Evolutionary conservation across 2,329 filamentous ascomycete genomes (phyloP), one percentile per base, ranked within the genome.

Genomic region (Xylariaceae sp.): DNA sequence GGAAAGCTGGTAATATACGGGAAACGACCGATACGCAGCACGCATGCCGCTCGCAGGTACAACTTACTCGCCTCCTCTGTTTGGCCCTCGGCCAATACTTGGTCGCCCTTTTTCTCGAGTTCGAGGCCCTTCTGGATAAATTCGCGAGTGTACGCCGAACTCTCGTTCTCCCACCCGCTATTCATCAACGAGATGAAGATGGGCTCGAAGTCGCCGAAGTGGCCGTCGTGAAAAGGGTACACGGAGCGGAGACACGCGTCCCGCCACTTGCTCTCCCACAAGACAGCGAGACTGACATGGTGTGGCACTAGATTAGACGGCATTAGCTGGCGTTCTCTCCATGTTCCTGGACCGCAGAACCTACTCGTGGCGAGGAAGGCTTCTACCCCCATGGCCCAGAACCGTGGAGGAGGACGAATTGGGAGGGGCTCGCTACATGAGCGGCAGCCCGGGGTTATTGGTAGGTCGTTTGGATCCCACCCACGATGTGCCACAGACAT

Each of bases 251-350:
- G 60, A 58, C 74, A 78, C 4, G 79, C 79, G 50, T 73, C 67
- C 61, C 80, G 80, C 83, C 83, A 88, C 61, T 85, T 86, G 5
- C 78, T 84, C 63, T 85, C 80, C 83, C 85, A 88, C 18, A 85
- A 63, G 8, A 71, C 71, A 53, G 73, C 66, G 49, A 82, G 78
- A 16, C 73, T 73, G 23, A 69, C 65, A 49, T 81, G 74, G 53
- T 82, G 78, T 14, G 76, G 69, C 68, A 71, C 21, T 24, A 24
- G 21, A 24, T 24, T 6, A 24, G 21, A 7, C 6, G 6, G 21
- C 6, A 24, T 7, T 11, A 24, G 21, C 11, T 11, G 6, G 6
- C 7, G 21, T 11, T 24, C 11, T 24, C 21, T 24, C 21, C 21
- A 11, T 24, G 6, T 24, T 11, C 6, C 21, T 6, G 21, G 6